Base-by-base conservation (phyloP, 2,329 filamentous ascomycete species). In the Neofusicoccum laricinum region DNA sequence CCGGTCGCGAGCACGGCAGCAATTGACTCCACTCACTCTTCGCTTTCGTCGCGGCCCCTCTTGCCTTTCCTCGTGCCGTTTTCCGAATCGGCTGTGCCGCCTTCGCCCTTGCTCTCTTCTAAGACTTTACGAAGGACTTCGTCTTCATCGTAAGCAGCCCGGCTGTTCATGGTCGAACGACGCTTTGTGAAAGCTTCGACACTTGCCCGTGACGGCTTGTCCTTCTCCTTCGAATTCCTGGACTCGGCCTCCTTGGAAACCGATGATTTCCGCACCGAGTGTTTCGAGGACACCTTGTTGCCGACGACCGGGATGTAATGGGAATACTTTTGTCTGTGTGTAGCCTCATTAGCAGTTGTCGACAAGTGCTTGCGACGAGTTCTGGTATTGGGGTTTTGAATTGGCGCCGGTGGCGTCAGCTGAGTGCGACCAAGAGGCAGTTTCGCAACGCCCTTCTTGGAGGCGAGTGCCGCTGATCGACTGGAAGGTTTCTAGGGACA, bases 121-220 rank as follows among this genome's bases (percentile, higher is more conserved):
- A 99, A 93, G 34, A 94, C 95, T 69, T 91, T 87, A 63, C 93
- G 87, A 43, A 99, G 78, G 71, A 93, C 89, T 75, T 96, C 92
- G 70, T 96, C 93, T 77, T 99, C 95, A 68, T 98, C 93, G 71
- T 98, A 98, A 21, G 93, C 94, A 46, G 94, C 93, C 67, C 94
- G 88, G 75, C 95, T 99, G 74, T 98, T 97, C 92, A 98, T 97
- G 6, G 95, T 99, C 19, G 93, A 97, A 32, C 95, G 87, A 66
- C 95, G 87, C 76, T 97, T 98, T 41, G 89, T 88, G 61, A 86
- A 84, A 62, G 87, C 84, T 48, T 83, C 81, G 46, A 82, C 84
- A 69, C 81, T 86, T 55, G 79, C 78, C 65, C 83, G 77, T 25
- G 80, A 76, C 82, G 86, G 68, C 80, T 85, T 73, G 76, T 86